These are phyloP conservation scores for Lonicera japonica DNA, from an alignment of 129 eudicot genomes.

Conservation along the genomic window DNA sequence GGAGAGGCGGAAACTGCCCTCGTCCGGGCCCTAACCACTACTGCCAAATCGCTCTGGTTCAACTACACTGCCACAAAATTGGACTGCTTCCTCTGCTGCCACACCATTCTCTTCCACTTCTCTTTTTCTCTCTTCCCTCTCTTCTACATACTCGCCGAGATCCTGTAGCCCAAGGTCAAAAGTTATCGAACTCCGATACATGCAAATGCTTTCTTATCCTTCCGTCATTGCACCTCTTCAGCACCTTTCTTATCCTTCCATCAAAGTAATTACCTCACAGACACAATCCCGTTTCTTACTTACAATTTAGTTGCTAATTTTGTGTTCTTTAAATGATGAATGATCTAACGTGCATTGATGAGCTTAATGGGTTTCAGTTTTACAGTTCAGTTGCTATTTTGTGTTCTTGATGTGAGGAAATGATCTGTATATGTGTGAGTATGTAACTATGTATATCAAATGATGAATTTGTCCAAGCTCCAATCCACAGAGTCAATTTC, in stretches of 20 bases:
- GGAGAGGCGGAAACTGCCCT: conserved; percentile 55
- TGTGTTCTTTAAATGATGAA: too few species aligned
- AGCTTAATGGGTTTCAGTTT: too few species aligned
- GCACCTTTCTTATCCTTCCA: conserved; percentile 62
- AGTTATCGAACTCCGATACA: conserved; percentile 32
- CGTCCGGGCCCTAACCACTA: conserved; percentile 53
- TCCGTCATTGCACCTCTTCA: conserved; percentile 77
- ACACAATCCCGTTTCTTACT: too few species aligned
- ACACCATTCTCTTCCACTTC: conserved; percentile 74
- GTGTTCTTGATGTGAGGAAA: too few species aligned
- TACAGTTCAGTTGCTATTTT: too few species aligned
- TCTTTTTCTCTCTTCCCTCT: conserved; percentile 62
- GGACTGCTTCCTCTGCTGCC: conserved; percentile 81
- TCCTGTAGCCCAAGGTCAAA: conserved; percentile 57
- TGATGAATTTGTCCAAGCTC: too few species aligned
- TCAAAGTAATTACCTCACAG: conserved; percentile 39
- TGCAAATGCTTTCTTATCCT: conserved; percentile 53
- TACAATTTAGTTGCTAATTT: too few species aligned
- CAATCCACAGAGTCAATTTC: too few species aligned
- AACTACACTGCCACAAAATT: conserved; percentile 81
- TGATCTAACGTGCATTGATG: too few species aligned
- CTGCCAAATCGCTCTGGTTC: conserved; percentile 71
- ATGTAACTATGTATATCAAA: too few species aligned
- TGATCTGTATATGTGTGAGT: too few species aligned
- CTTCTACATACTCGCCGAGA: conserved; percentile 40